phyloP scores from a whole-genome alignment of 306 rosid species.

The Corylus heterophylla region DNA sequence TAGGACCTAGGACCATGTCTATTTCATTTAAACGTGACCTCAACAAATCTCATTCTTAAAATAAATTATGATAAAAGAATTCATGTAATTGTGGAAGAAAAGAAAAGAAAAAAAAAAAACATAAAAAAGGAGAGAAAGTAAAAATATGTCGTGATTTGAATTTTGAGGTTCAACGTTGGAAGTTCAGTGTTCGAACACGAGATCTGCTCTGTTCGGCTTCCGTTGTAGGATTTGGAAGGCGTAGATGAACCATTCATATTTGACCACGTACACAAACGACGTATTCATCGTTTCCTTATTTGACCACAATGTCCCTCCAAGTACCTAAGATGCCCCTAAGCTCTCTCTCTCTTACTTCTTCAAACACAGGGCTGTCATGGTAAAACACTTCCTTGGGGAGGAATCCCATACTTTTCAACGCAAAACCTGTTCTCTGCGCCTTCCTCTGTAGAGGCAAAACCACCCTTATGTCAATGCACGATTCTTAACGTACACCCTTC shows the following conservation, averaged over 20 bases:
- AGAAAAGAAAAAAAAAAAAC: too few relatives aligned
- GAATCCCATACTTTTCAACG: neutral
- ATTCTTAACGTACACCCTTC: conserved; percentile 64
- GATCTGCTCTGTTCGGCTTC: neutral
- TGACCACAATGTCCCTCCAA: neutral
- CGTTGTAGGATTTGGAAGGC: neutral
- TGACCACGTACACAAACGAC: neutral
- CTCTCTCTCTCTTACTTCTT: neutral
- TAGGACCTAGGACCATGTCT: too few relatives aligned
- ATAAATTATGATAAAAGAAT: too few relatives aligned
- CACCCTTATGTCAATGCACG: conserved; percentile 10
- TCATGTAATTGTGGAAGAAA: too few relatives aligned
- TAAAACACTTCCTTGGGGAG: neutral
- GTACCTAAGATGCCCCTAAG: neutral
- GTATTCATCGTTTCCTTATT: too few relatives aligned
- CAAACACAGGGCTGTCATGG: neutral
- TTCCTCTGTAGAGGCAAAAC: neutral
- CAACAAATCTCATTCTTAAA: too few relatives aligned
- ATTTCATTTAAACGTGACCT: too few relatives aligned
- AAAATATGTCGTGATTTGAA: neutral
- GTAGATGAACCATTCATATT: neutral
- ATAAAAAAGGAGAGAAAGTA: too few relatives aligned
- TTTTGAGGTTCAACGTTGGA: neutral
- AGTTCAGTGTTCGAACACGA: neutral
- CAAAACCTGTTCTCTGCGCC: neutral